Evolutionary conservation across 2,329 filamentous ascomycete species (phyloP), one percentile per base, ranked within the genome.

Genomic region (Aureobasidium musti): DNA sequence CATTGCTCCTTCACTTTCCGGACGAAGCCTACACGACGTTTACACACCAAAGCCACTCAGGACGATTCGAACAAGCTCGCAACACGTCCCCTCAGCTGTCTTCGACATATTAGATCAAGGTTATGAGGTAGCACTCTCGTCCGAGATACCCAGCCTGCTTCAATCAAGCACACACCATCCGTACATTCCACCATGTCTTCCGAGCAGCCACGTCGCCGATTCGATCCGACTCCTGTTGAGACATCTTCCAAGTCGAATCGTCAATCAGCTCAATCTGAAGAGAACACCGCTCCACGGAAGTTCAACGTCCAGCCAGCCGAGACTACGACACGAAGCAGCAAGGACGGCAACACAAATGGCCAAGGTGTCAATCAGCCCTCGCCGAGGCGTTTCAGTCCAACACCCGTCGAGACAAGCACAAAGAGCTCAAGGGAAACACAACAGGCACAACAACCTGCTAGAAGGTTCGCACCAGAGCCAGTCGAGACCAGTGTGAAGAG

Each of bases 191-290:
- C 5, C 28, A 70, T 69, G 67, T 50, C 69, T 35, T 50, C 69
- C 5, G 67, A 67, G 14, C 57, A 50, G 37, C 63, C 61, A 41
- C 61, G 57, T 50, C 45, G 78, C 65, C 86, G 86, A 72, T 91
- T 91, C 78, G 82, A 80, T 49, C 88, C 89, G 39, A 83, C 90
- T 65, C 89, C 89, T 19, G 86, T 92, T 70, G 90, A 92, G 77
- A 92, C 89, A 10, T 88, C 85, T 1, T 86, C 85, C 71, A 86
- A 87, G 70, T 84, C 85, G 54, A 84, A 81, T 74, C 80, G 86
- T 70, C 21, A 68, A 67, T n/a, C 71, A 69, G 41, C 54, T 63
- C 67, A 69, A 26, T 5, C 13, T 65, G 63, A 53, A 28, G 66
- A 49, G 57, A 52, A 64, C 21, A 50, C 60, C 30, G 84, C 84